A percentile compares a stretch with the other conserved stretches of the same genome.
Conservation (phyloP, 2,329 filamentous ascomycete genomes). For the Cercospora janseana region DNA sequence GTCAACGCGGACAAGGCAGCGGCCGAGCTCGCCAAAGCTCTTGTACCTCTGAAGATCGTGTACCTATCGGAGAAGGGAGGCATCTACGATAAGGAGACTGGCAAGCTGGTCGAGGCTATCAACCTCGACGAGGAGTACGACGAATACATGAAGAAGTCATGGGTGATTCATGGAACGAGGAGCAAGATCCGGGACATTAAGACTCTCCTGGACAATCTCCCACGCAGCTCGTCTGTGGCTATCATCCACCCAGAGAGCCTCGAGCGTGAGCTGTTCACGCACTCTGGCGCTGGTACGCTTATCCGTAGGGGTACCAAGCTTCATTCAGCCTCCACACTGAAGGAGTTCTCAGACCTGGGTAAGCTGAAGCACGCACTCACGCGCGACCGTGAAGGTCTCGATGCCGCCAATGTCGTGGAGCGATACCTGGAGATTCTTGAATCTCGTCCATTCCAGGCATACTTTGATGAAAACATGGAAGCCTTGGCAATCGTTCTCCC, state of each 20-base stretch:
- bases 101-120: slow-evolving; percentile 93
- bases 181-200: slow-evolving; percentile 98
- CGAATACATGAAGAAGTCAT: slow-evolving; percentile 85
- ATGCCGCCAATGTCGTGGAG: slow-evolving; percentile 80
- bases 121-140: slow-evolving; percentile 97
- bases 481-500: slow-evolving; percentile 86
- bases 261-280: slow-evolving; percentile 95
- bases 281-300: slow-evolving; percentile 89
- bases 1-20: slow-evolving; percentile 98
- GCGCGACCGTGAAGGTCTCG: slow-evolving; percentile 75
- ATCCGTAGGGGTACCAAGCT: slow-evolving; percentile 92
- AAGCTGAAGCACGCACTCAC: slow-evolving; percentile 80
- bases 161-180: slow-evolving; percentile 91
- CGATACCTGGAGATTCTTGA: slow-evolving; percentile 78
- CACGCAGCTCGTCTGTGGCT: slow-evolving; percentile 88
- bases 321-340: slow-evolving; percentile 66
- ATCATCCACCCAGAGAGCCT: slow-evolving; percentile 96
- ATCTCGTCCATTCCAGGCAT: slow-evolving; percentile 80
- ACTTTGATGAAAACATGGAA: slow-evolving; percentile 92
- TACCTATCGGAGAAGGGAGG: slow-evolving; percentile 99
- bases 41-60: slow-evolving; percentile 95
- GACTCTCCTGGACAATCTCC: slow-evolving; percentile 82
- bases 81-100: slow-evolving; percentile 88
- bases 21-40: slow-evolving; percentile 80
- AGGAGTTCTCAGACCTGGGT: slow-evolving; percentile 71